Base-by-base conservation (phyloP, 1,284 basidiomycete genomes). In the Cryptococcus hybrid region DNA sequence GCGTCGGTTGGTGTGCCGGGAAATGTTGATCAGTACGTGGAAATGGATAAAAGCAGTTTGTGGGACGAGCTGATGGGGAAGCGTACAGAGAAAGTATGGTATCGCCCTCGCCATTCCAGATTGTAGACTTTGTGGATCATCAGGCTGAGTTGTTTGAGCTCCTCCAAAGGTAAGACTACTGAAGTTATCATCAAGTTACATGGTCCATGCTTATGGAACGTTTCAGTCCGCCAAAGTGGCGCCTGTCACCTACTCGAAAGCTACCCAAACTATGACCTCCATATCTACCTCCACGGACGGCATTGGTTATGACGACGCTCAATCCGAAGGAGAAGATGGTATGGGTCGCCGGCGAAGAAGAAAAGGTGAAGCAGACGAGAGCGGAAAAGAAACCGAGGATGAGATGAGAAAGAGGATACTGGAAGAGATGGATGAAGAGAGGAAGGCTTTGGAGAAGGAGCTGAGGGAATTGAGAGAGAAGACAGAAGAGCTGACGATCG, bases 71-170 rank as follows among this genome's bases (percentile, higher is more conserved):
- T 49, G 30, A 49, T n/a, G 15, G 40, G 15, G 13, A 39, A 36
- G 5, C 18, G 47, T n/a, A 15, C 37, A 82, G 82, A 40, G 83
- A 83, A 6, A 77, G 80, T 5, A 82, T 80, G 2, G 52, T 57
- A 13, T 85, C 84, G 3, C 85, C 88, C 11, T 62, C 63, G 5
- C 82, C 47, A 11, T 30, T 6, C 6, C 34, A 86, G 46, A 80
- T 85, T 40, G 83, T 85, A n/a, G 89, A 92, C 69, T 81, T 91
- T 42, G 84, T 94, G 58, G 89, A 94, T 66, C 84, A 90, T 11
- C 89, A 91, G 62, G 86, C 90, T 65, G 92, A 94, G 70, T 79
- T 94, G 9, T 94, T 90, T 67, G 90, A 93, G 68, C 78, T 93
- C n/a, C 91, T 85, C 87, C 69, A 90, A 88, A 81, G 90, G 89